Base-by-base conservation (phyloP, 2,329 filamentous ascomycete species). In the Fusarium incarnatum region DNA sequence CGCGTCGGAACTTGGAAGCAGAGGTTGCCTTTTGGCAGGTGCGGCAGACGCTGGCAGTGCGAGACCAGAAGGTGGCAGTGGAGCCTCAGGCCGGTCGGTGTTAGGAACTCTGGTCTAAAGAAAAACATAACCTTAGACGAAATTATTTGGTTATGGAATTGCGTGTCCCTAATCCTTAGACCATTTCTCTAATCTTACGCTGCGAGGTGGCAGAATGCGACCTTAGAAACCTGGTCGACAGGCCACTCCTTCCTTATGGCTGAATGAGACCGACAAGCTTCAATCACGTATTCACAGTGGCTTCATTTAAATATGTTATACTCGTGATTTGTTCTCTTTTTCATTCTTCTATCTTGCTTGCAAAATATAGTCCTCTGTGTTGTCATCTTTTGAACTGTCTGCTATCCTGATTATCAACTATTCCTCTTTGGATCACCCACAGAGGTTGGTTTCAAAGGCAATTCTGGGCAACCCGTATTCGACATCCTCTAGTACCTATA, bases 371-470 rank as follows among this genome's bases (percentile, higher is more conserved):
- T 37, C 34, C 34, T 6, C 1, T 12, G 18, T n/a, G 3, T n/a
- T n/a, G 18, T n/a, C 34, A 12, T 7, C 18, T n/a, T 7, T 7
- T 7, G 10, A n/a, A 7, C 18, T 37, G 18, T n/a, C 18, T 37
- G 10, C 10, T 37, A n/a, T 12, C 18, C 34, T 12, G 18, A 12
- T n/a, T 12, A n/a, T 18, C 18, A 37, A 37, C 10, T 3, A 12
- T 37, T 12, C 3, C 10, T n/a, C 3, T 12, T 37, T n/a, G 6
- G 4, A 37, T n/a, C 18, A 37, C 7, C 0, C 10, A 12, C 18
- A n/a, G 6, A 7, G 1, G 18, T n/a, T n/a, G 18, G 11, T n/a
- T 37, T 12, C 18, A n/a, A n/a, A 6, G 10, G 10, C 0, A 0
- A 11, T n/a, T 11, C 4, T 9, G 5, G 10, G 9, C 3, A n/a